phyloP scores from a whole-genome alignment of 2,329 filamentous ascomycete genomes.

The Fusarium sp. region DNA sequence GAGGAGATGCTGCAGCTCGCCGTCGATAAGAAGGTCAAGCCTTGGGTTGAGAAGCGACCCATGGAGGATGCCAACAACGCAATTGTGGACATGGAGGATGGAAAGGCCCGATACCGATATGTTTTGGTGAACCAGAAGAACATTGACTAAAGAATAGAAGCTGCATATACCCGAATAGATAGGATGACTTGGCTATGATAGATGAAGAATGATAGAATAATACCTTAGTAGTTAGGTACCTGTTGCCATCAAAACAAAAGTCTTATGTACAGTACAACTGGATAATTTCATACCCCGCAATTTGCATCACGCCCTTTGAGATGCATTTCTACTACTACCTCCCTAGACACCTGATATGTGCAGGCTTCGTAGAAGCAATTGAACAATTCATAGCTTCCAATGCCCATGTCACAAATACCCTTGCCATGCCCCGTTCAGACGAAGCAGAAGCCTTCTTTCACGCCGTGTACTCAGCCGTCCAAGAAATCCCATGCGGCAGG shows the following conservation, averaged over 20 bases:
- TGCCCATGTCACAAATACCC: rapidly evolving
- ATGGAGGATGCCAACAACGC: constrained; percentile 65
- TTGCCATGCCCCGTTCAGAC: constrained; percentile 73
- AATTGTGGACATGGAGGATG: constrained; percentile 63
- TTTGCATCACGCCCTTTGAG: constrained; percentile 26
- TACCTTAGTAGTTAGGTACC: neutral
- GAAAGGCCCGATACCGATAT: constrained; percentile 60
- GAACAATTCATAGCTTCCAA: neutral
- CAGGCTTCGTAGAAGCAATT: neutral
- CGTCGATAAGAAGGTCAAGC: constrained; percentile 63
- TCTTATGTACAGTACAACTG: neutral
- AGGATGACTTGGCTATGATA: constrained; percentile 2
- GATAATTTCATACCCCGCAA: constrained; percentile 38
- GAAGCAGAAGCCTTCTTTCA: constrained; percentile 78
- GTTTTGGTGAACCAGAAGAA: constrained; percentile 55
- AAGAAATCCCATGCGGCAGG: constrained; percentile 82
- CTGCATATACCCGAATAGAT: neutral
- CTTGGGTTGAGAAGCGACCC: constrained; percentile 63
- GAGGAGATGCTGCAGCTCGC: constrained; percentile 67
- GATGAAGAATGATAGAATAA: constrained; percentile 19
- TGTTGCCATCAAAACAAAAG: neutral
- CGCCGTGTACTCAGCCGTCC: constrained; percentile 83
- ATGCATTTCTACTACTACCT: neutral
- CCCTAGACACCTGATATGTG: too few species aligned
- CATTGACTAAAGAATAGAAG: constrained; percentile 5